Base-by-base conservation (phyloP, 1,284 basidiomycete genomes). In the Naganishia liquefaciens region DNA sequence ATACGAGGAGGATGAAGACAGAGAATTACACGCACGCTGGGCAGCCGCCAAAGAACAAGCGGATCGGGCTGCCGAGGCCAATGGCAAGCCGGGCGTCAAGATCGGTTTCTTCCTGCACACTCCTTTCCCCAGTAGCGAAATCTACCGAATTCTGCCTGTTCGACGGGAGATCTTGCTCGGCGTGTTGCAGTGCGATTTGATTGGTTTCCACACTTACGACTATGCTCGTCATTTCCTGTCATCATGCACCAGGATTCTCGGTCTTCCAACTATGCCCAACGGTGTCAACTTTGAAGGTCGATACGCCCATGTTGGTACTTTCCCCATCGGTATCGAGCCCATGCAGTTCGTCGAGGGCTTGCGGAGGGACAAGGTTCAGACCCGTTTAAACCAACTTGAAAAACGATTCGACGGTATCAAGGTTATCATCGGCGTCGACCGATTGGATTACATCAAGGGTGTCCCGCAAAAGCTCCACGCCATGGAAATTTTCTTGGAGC, bases 31-130 rank as follows among this genome's bases (percentile, higher is more conserved):
- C 19, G 63, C 43, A 33, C 21, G 39, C 21, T 60, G 55, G 55
- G 28, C 69, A 13, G 70, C 74, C 17, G 50, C 50, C 17, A 54
- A 58, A 71, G 71, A n/a, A 68, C 76, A 68, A 72, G 68, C 52
- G 72, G 78, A 79, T 63, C 58, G 71, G 50, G 73, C 69, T 15
- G 78, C 77, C 17, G 76, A 72, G 61, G 69, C 73, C 63, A 73
- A 76, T 58, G 78, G 78, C 25, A 79, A 80, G 64, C 75, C 75
- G 13, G 79, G 80, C 33, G 85, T 95, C 72, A 92, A 92, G 80
- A 96, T 99, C 70, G 95, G 95, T 33, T 99, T 93, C 84, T 99
- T 99, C 85, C 83, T 99, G 58, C 95, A 99, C 78, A 99, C 96
- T 0, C 96, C 95, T 0, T 99, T 99, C 84, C 95, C 95, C 0